Evolutionary conservation across 352 stramenopile species (phyloP), one percentile per base, ranked within the genome.

Genomic region (Phytophthora colocasiae): DNA sequence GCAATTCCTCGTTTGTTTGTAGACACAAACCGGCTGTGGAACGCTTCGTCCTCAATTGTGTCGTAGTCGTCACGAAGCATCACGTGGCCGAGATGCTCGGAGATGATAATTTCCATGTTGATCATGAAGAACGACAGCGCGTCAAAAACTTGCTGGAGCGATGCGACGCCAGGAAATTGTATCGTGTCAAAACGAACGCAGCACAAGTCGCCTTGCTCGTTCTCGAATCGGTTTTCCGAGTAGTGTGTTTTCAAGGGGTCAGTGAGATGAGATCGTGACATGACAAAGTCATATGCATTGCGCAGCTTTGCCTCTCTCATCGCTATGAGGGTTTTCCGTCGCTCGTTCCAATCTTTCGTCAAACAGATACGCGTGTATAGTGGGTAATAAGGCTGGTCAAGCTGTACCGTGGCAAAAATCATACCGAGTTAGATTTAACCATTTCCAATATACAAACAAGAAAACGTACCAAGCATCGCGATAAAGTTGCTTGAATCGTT

Each of bases 51-150:
- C 6, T 78, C 62, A 26, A 73, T 46, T 4, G 55, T 59, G 34
- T 77, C 70, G 40, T 81, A 71, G 48, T 77, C 66, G 6, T 83
- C 75, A 11, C 72, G 69, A 43, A 81, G 58, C 48, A 75, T 77
- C 19, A 79, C 53, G n/a, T 68, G 62, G 0, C 68, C 74, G 4
- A 81, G 38, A 6, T 66, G 51, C 48, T 85, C 73, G 1, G 71
- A 78, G 19, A 77, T 65, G 39, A 59, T 61, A 50, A 85, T 82
- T 47, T 85, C 73, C 49, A 81, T 77, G 41, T 83, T 80, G 27
- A 36, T 39, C 32, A 69, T 54, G 45, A 67, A 79, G 26, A 73
- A 78, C 22, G 58, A 48, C 8, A 73, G 47, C 10, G 60, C 64
- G 9, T 85, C 71, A 24, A 61, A 82, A 14, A 85, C 71, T 54